Conservation (phyloP, 345 rosid species). For the Melastoma malabathricum region DNA sequence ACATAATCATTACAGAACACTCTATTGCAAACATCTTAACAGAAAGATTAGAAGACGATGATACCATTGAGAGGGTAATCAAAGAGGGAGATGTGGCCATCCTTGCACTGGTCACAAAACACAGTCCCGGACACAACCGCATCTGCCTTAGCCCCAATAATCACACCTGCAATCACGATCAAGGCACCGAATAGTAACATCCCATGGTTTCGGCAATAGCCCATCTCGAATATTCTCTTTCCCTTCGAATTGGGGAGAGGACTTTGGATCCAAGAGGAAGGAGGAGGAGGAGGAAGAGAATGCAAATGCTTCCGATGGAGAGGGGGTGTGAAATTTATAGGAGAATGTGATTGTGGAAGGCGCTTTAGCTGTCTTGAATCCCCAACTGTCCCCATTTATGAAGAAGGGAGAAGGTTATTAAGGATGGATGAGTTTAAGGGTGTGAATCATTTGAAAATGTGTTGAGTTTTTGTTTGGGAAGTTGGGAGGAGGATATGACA, state of each 20-base stretch:
- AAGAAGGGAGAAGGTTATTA: constrained; percentile 5
- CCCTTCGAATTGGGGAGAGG: constrained; percentile 7
- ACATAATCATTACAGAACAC: no score
- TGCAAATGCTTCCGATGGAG: no score
- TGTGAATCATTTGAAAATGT: not conserved
- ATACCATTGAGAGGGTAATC: constrained; percentile 69
- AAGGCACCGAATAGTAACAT: constrained; percentile 23
- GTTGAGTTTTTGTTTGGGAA: no score
- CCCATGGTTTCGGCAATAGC: not conserved
- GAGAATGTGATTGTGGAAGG: no score
- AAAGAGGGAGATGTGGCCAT: constrained; percentile 55
- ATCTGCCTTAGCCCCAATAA: constrained; percentile 34
- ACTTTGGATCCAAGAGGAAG: constrained; percentile 22
- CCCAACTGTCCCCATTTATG: constrained; percentile 52
- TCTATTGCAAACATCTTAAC: no score
- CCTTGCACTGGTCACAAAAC: constrained; percentile 89
- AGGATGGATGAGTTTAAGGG: constrained; percentile 5
- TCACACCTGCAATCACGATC: constrained; percentile 34
- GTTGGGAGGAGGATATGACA: no score
- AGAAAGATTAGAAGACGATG: not conserved
- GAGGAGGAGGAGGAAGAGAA: no score
- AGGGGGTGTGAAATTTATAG: not conserved
- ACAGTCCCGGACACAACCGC: constrained; percentile 61
- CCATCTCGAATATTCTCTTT: no score
- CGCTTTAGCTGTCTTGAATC: constrained; percentile 12